Evolutionary conservation across 345 rosid species (phyloP).

Genomic region (Kandelia obovata): DNA sequence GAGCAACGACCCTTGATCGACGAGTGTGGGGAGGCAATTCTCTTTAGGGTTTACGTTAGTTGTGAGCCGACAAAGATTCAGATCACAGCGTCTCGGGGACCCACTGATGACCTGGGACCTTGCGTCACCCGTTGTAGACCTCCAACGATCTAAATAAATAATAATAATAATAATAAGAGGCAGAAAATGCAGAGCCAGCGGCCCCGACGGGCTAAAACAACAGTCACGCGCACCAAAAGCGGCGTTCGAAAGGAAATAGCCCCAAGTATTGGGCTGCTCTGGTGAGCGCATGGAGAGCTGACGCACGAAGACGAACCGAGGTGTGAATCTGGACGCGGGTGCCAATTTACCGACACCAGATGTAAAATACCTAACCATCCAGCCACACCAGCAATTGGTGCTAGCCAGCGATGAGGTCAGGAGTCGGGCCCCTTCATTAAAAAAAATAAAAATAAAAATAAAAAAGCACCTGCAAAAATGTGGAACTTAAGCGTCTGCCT

Average conservation of each 20-base stretch:
- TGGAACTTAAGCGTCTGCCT: too few species aligned
- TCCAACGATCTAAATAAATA: neutral
- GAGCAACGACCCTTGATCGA: neutral
- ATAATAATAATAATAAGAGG: neutral
- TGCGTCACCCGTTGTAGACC: neutral
- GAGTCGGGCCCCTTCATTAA: too few species aligned
- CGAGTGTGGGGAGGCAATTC: neutral
- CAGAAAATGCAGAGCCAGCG: conserved; percentile 4
- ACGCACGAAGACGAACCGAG: neutral
- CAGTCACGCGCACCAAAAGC: neutral
- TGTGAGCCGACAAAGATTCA: neutral
- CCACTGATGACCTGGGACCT: neutral
- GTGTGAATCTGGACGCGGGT: conserved; percentile 9
- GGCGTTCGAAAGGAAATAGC: too few species aligned
- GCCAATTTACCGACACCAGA: conserved; percentile 4
- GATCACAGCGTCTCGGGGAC: neutral
- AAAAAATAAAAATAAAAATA: too few species aligned
- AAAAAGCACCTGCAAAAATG: too few species aligned
- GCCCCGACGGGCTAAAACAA: conserved; percentile 19
- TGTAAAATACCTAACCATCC: neutral
- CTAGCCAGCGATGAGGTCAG: too few species aligned
- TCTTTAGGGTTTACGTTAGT: neutral
- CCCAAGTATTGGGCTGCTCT: neutral
- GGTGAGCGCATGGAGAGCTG: neutral
- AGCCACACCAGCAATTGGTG: too few species aligned